These are phyloP conservation scores for Rhizopogon vesiculosus DNA, from an alignment of 768 basidiomycete species.

Conservation along the genomic window DNA sequence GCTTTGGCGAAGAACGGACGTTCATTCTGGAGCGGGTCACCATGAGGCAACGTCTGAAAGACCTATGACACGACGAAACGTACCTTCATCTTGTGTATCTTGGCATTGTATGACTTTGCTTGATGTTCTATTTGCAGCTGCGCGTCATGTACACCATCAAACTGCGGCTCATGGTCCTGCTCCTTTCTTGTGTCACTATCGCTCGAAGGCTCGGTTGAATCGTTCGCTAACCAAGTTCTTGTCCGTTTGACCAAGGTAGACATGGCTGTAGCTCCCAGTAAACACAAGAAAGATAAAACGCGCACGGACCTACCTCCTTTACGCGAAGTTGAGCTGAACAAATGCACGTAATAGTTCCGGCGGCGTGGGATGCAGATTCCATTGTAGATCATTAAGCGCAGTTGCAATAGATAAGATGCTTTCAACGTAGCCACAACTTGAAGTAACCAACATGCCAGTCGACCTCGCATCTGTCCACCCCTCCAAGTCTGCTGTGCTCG, in stretches of 20 bases:
- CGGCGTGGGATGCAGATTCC: no score
- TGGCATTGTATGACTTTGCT: conserved; percentile 19
- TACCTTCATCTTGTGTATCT: conserved; percentile 22
- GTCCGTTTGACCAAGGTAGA: conserved; percentile 26
- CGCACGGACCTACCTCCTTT: not conserved
- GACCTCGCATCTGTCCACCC: not conserved
- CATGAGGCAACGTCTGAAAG: not conserved
- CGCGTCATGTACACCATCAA: conserved; percentile 5
- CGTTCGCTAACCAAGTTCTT: conserved; percentile 19
- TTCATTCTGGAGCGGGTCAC: conserved; percentile 5
- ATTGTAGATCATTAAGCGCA: no score
- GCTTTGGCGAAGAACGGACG: conserved; percentile 20
- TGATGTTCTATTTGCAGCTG: conserved; percentile 20
- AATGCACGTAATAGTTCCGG: no score
- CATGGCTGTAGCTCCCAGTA: not conserved
- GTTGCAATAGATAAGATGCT: no score
- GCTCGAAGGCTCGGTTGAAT: conserved; percentile 9
- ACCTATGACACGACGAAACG: not conserved
- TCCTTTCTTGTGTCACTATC: not conserved
- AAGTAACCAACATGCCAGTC: not conserved
- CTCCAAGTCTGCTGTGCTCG: conserved; percentile 45
- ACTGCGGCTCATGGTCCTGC: not conserved
- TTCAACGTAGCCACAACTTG: not conserved
- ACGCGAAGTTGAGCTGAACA: not conserved
- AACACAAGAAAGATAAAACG: not conserved